A percentile compares a stretch with the other conserved stretches of the same genome.
Evolutionary conservation across 129 eudicot species (phyloP).

Genomic region (Flaveria bidentis): DNA sequence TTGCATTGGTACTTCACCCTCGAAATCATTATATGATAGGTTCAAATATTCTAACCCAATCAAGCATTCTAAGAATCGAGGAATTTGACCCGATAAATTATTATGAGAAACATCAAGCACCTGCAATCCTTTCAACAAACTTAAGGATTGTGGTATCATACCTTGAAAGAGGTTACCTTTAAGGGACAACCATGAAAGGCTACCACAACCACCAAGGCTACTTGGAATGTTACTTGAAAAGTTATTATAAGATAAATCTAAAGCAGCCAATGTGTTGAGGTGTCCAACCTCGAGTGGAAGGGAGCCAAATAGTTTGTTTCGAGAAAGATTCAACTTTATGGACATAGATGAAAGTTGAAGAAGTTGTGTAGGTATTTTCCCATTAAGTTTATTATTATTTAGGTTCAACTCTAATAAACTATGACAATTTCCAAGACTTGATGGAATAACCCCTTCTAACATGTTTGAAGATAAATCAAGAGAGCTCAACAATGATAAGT

Average conservation of each 20-base stretch:
- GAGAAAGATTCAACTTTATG: slow-evolving; percentile 5
- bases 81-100: slow-evolving; percentile 14
- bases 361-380: slow-evolving; percentile 8
- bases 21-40: slow-evolving; percentile 14
- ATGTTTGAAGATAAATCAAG: slow-evolving; percentile 8
- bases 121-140: slow-evolving; percentile 4
- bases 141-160: slow-evolving; percentile 18
- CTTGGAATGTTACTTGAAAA: slow-evolving; percentile 18
- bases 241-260: slow-evolving; percentile 7
- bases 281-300: slow-evolving; percentile 18
- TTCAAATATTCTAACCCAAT: neutral
- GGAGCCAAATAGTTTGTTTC: slow-evolving; percentile 9
- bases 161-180: slow-evolving; percentile 7
- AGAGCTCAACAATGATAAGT: slow-evolving; percentile 12
- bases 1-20: slow-evolving; percentile 10
- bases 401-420: neutral
- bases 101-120: slow-evolving; percentile 18
- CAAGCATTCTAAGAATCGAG: neutral
- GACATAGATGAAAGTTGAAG: slow-evolving; percentile 19
- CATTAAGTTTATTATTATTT: neutral
- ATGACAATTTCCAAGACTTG: slow-evolving; percentile 4
- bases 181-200: neutral
- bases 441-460: slow-evolving; percentile 20
- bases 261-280: neutral
- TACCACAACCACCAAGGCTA: slow-evolving; percentile 5